Evolutionary conservation across 495 filamentous ascomycete genomes (phyloP).

Genomic region (Trichoderma parareesei): DNA sequence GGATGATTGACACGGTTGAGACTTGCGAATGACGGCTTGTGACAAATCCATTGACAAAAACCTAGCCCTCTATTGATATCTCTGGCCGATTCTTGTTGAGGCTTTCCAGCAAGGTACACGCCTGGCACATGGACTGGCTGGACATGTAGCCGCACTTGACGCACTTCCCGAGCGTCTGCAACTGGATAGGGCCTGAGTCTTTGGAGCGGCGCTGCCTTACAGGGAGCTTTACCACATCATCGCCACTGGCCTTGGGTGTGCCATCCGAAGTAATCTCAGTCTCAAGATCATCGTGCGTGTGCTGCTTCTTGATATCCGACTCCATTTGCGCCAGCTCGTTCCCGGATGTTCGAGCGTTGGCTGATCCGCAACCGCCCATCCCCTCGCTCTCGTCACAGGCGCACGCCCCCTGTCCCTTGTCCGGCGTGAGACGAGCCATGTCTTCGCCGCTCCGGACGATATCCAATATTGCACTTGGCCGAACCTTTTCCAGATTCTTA

Average conservation of each 20-base stretch:
- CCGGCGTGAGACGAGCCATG: constrained; percentile 61
- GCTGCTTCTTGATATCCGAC: constrained; percentile 36
- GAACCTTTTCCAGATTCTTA: constrained; percentile 87
- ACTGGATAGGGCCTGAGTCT: constrained; percentile 14
- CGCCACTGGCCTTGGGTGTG: neutral
- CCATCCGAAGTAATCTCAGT: constrained; percentile 12
- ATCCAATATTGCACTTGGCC: constrained; percentile 89
- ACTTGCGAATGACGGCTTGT: neutral
- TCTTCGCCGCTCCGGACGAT: constrained; percentile 93
- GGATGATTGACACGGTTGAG: neutral
- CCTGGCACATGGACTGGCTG: constrained; percentile 90
- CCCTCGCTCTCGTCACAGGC: constrained; percentile 32
- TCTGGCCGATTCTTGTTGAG: constrained; percentile 85
- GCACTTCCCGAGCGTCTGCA: constrained; percentile 77
- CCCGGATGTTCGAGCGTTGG: constrained; percentile 52
- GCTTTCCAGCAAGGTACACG: constrained; percentile 81
- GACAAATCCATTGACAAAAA: neutral
- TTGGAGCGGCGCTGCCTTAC: constrained; percentile 26
- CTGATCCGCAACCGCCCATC: constrained; percentile 55
- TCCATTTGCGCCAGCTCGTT: constrained; percentile 76
- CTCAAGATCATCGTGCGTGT: constrained; percentile 13
- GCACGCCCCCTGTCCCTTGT: constrained; percentile 9
- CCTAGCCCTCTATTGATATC: constrained; percentile 46
- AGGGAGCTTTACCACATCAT: constrained; percentile 21
- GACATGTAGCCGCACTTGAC: constrained; percentile 90